These are phyloP conservation scores for Cryptosporidium muris DNA, from an alignment of 169 alveolate species.

Conservation along the genomic window DNA sequence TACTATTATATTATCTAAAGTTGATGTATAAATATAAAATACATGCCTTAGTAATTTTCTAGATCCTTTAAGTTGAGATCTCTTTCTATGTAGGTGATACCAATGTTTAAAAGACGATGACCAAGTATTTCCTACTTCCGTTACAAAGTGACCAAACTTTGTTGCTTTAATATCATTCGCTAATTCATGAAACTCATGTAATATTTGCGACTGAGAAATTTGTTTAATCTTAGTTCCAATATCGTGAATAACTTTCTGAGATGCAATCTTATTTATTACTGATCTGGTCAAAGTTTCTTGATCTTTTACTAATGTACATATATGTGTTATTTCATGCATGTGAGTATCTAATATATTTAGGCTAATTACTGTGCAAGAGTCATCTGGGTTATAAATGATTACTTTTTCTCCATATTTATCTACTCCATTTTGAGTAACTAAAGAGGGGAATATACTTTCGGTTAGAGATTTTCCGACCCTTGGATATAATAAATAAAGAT, in stretches of 20 bases:
- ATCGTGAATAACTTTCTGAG: conserved; percentile 20
- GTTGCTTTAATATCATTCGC: conserved; percentile 59
- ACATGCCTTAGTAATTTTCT: conserved; percentile 52
- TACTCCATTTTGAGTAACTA: neutral
- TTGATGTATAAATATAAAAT: conserved; percentile 52
- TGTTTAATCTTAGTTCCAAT: conserved; percentile 12
- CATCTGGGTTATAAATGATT: conserved; percentile 15
- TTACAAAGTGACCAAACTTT: conserved; percentile 42
- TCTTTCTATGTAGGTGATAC: conserved; percentile 26
- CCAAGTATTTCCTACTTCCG: conserved; percentile 55
- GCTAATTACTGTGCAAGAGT: conserved; percentile 31
- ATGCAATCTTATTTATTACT: conserved; percentile 49
- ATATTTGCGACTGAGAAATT: conserved; percentile 51
- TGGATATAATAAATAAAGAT: conserved; percentile 28
- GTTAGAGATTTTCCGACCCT: conserved; percentile 9
- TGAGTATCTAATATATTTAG: conserved; percentile 21
- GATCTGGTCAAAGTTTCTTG: conserved; percentile 35
- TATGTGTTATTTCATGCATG: conserved; percentile 16
- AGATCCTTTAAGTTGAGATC: conserved; percentile 36
- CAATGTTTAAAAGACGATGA: conserved; percentile 44
- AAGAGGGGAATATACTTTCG: conserved; percentile 10
- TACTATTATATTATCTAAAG: conserved; percentile 44
- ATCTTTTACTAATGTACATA: conserved; percentile 32
- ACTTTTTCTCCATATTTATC: neutral
- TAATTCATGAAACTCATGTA: conserved; percentile 56